These are phyloP conservation scores for Populus trichocarpa DNA, from an alignment of 441 rosid species.

Conservation along the genomic window DNA sequence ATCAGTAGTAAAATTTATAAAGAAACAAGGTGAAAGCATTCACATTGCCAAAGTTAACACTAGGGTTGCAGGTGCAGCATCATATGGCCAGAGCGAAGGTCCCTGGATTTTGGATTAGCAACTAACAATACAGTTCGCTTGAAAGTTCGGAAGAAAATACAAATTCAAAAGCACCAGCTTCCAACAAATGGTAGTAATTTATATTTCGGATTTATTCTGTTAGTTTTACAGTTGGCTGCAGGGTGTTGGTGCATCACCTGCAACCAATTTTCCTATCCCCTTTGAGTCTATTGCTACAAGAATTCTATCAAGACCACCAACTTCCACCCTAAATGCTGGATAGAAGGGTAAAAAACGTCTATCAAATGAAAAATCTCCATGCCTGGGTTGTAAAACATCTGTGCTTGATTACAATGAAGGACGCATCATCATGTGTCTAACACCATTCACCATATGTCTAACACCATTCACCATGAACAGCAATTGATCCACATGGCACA, in stretches of 20 bases:
- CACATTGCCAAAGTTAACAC: no score
- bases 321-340: background rate
- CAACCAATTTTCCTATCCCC: background rate
- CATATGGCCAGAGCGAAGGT: no score
- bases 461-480: background rate
- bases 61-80: no score
- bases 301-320: background rate
- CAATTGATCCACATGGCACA: background rate
- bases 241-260: background rate
- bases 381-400: background rate
- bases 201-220: background rate
- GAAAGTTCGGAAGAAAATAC: background rate
- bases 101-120: no score
- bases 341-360: background rate
- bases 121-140: background rate
- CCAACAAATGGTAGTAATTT: background rate
- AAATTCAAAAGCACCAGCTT: background rate
- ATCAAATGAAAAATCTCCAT: background rate
- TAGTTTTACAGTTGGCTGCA: background rate
- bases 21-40: no score
- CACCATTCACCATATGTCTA: background rate
- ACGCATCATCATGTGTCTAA: background rate
- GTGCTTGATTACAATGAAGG: background rate
- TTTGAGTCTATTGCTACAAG: background rate
- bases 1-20: no score